Conservation (phyloP, 83 land plant genomes). For the Larix sibirica region DNA sequence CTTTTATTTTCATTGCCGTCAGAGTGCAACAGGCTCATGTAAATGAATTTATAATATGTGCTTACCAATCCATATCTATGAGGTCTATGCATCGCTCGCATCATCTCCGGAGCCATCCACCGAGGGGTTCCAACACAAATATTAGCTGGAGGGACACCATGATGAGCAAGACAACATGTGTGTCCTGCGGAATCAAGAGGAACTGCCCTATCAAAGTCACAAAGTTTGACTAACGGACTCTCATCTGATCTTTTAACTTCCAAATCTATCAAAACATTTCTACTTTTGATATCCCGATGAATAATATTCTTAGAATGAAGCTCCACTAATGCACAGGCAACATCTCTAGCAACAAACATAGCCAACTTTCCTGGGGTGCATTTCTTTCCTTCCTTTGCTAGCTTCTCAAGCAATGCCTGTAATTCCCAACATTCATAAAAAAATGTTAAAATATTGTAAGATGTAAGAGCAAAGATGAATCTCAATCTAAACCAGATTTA, state of each 20-base stretch:
- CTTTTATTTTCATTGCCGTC: not conserved
- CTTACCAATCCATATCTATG: constrained; percentile 85
- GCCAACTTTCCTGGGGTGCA: constrained; percentile 62
- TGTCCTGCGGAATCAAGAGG: constrained; percentile 80
- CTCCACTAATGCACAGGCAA: constrained; percentile 77
- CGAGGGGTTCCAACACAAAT: constrained; percentile 95
- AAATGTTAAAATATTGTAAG: not conserved
- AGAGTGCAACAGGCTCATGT: not conserved
- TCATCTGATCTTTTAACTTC: constrained; percentile 55
- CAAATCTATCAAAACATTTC: constrained; percentile 84
- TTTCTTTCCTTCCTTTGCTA: constrained; percentile 53
- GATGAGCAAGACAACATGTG: constrained; percentile 89
- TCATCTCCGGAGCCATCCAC: constrained; percentile 95
- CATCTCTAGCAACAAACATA: constrained; percentile 74
- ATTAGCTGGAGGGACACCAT: constrained; percentile 76
- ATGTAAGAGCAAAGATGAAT: not conserved
- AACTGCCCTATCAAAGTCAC: constrained; percentile 97
- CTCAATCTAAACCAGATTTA: constrained; percentile 1
- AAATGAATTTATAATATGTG: not conserved
- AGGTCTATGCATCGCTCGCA: constrained; percentile 77
- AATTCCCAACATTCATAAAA: not conserved
- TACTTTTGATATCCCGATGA: constrained; percentile 95
- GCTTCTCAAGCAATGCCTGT: constrained; percentile 63
- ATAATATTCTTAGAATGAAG: constrained; percentile 89
- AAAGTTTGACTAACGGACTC: constrained; percentile 80